These are phyloP conservation scores for Chalciporus chontae DNA, from an alignment of 768 basidiomycete genomes.

Conservation along the genomic window DNA sequence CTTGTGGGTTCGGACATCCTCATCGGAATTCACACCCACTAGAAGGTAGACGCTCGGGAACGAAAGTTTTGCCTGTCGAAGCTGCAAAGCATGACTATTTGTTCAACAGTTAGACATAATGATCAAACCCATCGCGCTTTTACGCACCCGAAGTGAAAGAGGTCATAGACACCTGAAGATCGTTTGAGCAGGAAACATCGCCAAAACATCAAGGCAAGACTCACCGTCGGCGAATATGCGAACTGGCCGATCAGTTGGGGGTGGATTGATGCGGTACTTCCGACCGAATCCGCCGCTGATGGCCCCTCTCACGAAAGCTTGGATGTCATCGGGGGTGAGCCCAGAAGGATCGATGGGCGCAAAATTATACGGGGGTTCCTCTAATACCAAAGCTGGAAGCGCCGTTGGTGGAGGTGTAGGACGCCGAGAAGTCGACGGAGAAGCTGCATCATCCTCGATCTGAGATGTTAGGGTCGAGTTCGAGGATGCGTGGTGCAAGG, in stretches of 20 bases:
- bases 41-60: constrained; percentile 89
- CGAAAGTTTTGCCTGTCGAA: constrained; percentile 93
- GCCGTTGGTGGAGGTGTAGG: constrained; percentile 21
- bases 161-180: constrained; percentile 84
- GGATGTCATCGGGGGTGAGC: constrained; percentile 75
- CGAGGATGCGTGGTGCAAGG: constrained; percentile 43
- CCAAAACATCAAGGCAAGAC: constrained; percentile 18
- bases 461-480: constrained; percentile 52
- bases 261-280: constrained; percentile 81
- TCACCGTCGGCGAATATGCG: constrained; percentile 92
- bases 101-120: constrained; percentile 6
- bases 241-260: constrained; percentile 75
- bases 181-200: neutral
- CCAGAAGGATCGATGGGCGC: constrained; percentile 52
- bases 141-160: constrained; percentile 91
- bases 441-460: constrained; percentile 19
- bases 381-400: constrained; percentile 35
- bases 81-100: constrained; percentile 87
- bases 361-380: constrained; percentile 39
- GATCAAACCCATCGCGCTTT: neutral
- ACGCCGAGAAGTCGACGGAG: constrained; percentile 19
- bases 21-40: constrained; percentile 90
- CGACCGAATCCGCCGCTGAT: constrained; percentile 67
- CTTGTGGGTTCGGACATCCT: constrained; percentile 77
- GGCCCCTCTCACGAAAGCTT: constrained; percentile 67